Percentiles rank a stretch among this genome's conserved stretches.
Evolutionary conservation across 2,329 filamentous ascomycete genomes (phyloP).

Genomic region (Aspergillus neotritici): DNA sequence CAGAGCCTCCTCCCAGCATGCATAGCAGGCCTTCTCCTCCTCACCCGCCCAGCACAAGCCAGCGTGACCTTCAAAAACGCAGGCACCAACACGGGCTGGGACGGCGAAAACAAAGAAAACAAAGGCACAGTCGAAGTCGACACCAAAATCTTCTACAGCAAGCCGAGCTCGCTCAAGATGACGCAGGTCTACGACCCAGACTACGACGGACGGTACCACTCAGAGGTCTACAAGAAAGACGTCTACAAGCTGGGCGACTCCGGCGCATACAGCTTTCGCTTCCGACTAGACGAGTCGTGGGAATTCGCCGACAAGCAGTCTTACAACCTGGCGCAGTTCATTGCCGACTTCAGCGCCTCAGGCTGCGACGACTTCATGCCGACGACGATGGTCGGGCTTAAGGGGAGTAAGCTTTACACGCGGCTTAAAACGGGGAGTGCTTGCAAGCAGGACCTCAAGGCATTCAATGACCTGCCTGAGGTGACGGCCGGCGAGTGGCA

Average conservation of each 20-base stretch:
- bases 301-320: slow-evolving; percentile 41
- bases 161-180: slow-evolving; percentile 42
- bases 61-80: slow-evolving; percentile 18
- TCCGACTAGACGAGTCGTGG: slow-evolving; percentile 46
- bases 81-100: slow-evolving; percentile 39
- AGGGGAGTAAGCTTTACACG: slow-evolving; percentile 40
- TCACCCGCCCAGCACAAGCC: slow-evolving; percentile 2
- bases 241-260: slow-evolving; percentile 44
- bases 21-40: neutral
- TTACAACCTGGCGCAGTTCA: slow-evolving; percentile 50
- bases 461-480: slow-evolving; percentile 32
- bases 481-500: slow-evolving; percentile 46
- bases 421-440: slow-evolving; percentile 41
- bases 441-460: slow-evolving; percentile 30
- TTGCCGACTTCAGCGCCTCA: slow-evolving; percentile 44
- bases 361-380: slow-evolving; percentile 48
- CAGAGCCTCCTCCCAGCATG: too few species aligned
- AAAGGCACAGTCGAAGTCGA: slow-evolving; percentile 41
- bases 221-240: slow-evolving; percentile 42
- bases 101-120: slow-evolving; percentile 37
- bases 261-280: slow-evolving; percentile 48
- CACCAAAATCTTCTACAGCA: slow-evolving; percentile 38
- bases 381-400: slow-evolving; percentile 45
- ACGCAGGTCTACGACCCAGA: slow-evolving; percentile 33
- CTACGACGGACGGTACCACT: slow-evolving; percentile 46